phyloP scores from a whole-genome alignment of 257 asterid species.

The Solanum chiquidenum region DNA sequence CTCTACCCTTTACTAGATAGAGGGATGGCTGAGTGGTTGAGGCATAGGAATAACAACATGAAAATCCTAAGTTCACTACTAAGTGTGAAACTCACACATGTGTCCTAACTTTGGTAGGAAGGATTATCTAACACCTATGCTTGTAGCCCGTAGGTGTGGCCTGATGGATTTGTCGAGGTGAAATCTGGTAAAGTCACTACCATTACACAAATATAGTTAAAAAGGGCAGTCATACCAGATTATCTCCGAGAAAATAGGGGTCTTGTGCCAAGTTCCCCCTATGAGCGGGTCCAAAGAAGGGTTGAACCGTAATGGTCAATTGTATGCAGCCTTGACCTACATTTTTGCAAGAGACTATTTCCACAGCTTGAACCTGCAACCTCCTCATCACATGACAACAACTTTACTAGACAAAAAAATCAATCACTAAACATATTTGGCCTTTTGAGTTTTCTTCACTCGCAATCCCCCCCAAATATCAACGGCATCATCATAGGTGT shows the following conservation, averaged over 20 bases:
- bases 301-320: not conserved
- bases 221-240: not conserved
- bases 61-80: not conserved
- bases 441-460: not conserved
- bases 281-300: not conserved
- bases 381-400: too few relatives aligned
- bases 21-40: not conserved
- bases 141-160: not conserved
- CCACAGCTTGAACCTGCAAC: fast-evolving
- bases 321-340: not conserved
- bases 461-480: not conserved
- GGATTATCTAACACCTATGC: not conserved
- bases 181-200: not conserved
- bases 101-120: not conserved
- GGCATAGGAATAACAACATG: not conserved
- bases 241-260: not conserved
- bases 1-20: not conserved
- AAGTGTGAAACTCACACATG: not conserved
- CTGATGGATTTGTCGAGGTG: not conserved
- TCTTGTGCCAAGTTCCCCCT: not conserved
- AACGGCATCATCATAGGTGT: not conserved
- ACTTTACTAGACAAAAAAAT: not conserved
- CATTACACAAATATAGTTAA: not conserved
- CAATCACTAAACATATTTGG: not conserved
- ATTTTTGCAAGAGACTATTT: not conserved